phyloP scores from a whole-genome alignment of 176 grass and related monocot genomes.

The Poa pratensis region DNA sequence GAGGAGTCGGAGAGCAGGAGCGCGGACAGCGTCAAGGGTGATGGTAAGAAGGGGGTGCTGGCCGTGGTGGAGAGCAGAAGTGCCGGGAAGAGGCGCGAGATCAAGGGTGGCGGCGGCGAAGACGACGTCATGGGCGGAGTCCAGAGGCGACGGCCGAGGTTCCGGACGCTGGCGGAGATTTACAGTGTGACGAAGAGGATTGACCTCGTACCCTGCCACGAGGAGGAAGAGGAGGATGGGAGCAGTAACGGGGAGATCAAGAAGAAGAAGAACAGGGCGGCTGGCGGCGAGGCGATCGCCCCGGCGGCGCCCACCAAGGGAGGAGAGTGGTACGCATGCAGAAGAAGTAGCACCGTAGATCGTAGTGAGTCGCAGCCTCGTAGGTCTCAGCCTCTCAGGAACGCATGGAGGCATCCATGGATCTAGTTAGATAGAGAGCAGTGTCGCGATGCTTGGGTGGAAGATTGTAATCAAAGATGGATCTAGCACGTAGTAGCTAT shows the following conservation, averaged over 20 bases:
- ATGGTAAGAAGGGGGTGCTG: not conserved
- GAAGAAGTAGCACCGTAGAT: not conserved
- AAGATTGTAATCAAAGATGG: not conserved
- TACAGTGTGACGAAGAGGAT: slow-evolving; percentile 31
- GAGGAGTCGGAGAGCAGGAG: slow-evolving; percentile 29
- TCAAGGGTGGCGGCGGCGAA: not conserved
- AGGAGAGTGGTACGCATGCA: not conserved
- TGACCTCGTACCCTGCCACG: not conserved
- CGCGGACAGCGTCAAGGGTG: slow-evolving; percentile 12
- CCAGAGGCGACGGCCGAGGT: slow-evolving; percentile 38
- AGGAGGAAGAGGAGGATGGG: not conserved
- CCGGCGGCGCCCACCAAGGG: not conserved
- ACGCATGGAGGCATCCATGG: not conserved
- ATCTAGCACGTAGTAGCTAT: not conserved
- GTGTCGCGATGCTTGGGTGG: not conserved
- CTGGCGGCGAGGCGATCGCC: not conserved
- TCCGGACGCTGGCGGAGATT: slow-evolving; percentile 49
- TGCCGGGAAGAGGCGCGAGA: not conserved
- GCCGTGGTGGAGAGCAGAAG: slow-evolving; percentile 36
- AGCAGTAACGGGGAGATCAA: not conserved
- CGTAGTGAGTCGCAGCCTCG: not conserved
- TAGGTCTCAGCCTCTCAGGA: not conserved
- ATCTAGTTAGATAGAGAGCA: not conserved
- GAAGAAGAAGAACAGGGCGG: not conserved
- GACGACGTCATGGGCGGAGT: slow-evolving; percentile 14